Evolutionary conservation across 345 rosid genomes (phyloP).

Genomic region (Mangifera indica): DNA sequence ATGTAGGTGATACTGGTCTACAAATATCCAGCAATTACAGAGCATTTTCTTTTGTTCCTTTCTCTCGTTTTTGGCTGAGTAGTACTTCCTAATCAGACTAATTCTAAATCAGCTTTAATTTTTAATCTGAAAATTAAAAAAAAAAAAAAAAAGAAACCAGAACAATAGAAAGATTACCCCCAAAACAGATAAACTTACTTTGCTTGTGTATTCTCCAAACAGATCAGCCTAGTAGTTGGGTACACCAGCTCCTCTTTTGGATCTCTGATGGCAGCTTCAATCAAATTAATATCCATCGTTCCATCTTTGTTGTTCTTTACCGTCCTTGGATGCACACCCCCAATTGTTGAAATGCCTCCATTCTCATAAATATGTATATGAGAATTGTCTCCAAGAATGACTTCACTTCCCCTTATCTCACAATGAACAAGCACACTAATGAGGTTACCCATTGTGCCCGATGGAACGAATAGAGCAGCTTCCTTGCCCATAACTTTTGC

Average conservation of each 20-base stretch:
- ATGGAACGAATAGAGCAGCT: conserved; percentile 81
- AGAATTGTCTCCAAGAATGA: conserved; percentile 80
- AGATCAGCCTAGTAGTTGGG: conserved; percentile 88
- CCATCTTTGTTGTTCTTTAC: conserved; percentile 81
- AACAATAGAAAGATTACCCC: no score
- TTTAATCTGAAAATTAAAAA: background rate
- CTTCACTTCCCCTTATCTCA: conserved; percentile 85
- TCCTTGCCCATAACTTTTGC: conserved; percentile 77
- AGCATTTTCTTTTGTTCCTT: background rate
- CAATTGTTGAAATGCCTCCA: conserved; percentile 81
- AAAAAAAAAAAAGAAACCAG: no score
- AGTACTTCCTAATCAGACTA: background rate
- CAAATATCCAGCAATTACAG: no score
- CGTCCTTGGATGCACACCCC: conserved; percentile 85
- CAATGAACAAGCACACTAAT: conserved; percentile 91
- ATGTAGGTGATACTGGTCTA: background rate
- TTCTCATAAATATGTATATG: conserved; percentile 84
- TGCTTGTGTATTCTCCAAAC: conserved; percentile 90
- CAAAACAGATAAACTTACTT: conserved; percentile 46
- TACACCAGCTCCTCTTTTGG: conserved; percentile 63
- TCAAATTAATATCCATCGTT: conserved; percentile 65
- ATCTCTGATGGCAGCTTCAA: conserved; percentile 76
- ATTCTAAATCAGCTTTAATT: background rate
- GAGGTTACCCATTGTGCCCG: conserved; percentile 96
- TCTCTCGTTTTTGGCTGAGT: background rate